Evolutionary conservation across 441 rosid species (phyloP), one percentile per base, ranked within the genome.

Genomic region (Erysimum pusillum): DNA sequence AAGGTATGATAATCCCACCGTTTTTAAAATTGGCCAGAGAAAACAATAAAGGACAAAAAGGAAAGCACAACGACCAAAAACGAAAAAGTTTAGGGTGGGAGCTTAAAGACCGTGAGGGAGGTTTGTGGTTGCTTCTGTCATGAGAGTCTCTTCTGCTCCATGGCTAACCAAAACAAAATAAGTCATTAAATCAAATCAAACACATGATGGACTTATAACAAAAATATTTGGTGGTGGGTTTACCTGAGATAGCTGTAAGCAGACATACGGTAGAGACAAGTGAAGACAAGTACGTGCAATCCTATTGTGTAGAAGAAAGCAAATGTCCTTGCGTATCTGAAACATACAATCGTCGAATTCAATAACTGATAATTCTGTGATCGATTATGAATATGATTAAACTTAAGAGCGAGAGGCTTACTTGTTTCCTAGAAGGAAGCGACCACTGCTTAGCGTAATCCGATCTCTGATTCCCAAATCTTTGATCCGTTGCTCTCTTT

Each of bases 261-360:
- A 14, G 99, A 93, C 99, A 93, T 93, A 64, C 98, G 87, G 87
- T 96, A 95, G 72, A 91, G 97, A 82, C 99, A 90, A 41, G 96
- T 86, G 76, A 93, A 93, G 18, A 95, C 97, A 57, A 95, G 89
- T 32, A 91, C 70, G 73, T 95, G 99, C 79, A 93, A 77, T 51
- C 94, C 96, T 53, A 93, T 95, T 7, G 97, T 93, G 81, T 93
- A 95, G 87, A 95, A 95, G 83, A 95, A 93, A 9, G 91, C 97
- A 84, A 95, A 91, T 0, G 96, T 89, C 67, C 99, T 88, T 49
- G 98, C 99, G 61, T 91, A 94, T 75, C 99, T 96, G 84, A 80
- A 51, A 3, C 5, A 15, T 38, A 9, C 32, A 59, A 39, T 46
- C 6, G 10, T 14, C 3, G 7, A n/a, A 62, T 45, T 22, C 3